Percentiles rank a stretch among this genome's conserved stretches.
Evolutionary conservation across 805 yeast genomes (phyloP).

Genomic region (Teunomyces aglyptinius): DNA sequence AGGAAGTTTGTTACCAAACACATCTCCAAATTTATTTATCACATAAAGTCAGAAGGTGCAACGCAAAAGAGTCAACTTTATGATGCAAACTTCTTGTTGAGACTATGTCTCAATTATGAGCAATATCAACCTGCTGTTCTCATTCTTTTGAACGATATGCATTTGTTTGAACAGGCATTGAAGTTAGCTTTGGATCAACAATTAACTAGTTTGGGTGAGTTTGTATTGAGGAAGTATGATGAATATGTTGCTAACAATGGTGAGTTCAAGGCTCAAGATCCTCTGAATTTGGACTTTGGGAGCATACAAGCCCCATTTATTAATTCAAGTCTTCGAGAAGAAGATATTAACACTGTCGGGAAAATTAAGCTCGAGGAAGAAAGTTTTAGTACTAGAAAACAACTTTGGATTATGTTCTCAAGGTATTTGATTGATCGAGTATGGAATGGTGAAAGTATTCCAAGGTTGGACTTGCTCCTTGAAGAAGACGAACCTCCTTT

Average conservation of each 20-base stretch:
- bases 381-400: conserved; percentile 50
- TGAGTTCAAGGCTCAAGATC: conserved; percentile 6
- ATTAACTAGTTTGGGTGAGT: conserved; percentile 52
- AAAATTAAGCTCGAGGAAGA: conserved; percentile 35
- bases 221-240: conserved; percentile 33
- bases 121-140: conserved; percentile 66
- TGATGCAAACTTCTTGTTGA: conserved; percentile 71
- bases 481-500: not conserved
- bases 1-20: conserved; percentile 40
- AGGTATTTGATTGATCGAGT: conserved; percentile 43
- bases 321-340: conserved; percentile 29
- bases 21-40: conserved; percentile 30
- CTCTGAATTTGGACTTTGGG: conserved; percentile 2
- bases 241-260: conserved; percentile 16
- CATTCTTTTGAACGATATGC: conserved; percentile 63
- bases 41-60: conserved; percentile 15
- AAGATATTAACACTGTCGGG: conserved; percentile 33
- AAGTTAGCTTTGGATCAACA: conserved; percentile 64
- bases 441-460: conserved; percentile 12
- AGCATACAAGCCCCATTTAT: not conserved
- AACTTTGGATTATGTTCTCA: conserved; percentile 71
- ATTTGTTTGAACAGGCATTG: conserved; percentile 77
- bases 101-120: conserved; percentile 63
- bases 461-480: conserved; percentile 1
- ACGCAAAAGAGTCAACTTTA: conserved; percentile 27